Evolutionary conservation across 306 rosid species (phyloP).

Genomic region (Vigna unguiculata): DNA sequence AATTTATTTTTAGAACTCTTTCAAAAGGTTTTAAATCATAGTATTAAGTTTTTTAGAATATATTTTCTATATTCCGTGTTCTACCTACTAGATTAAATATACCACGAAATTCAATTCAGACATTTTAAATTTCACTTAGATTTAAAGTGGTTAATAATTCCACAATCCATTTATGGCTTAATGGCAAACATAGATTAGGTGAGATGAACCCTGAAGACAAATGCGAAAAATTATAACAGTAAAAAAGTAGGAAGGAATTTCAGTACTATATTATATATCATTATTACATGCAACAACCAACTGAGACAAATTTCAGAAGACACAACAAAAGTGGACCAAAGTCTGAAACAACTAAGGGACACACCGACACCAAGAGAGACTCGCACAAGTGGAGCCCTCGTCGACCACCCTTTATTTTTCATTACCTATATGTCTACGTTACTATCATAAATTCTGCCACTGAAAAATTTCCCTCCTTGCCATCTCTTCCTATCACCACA

Average conservation of each 20-base stretch:
- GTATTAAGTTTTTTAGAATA: too few relatives aligned
- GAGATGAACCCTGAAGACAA: background rate
- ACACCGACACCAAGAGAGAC: constrained; percentile 1
- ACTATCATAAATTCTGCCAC: background rate
- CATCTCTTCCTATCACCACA: background rate
- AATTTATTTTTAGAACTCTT: too few relatives aligned
- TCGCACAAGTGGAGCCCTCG: constrained; percentile 35
- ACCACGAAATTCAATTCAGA: too few relatives aligned
- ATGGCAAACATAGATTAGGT: too few relatives aligned
- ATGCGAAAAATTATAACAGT: too few relatives aligned
- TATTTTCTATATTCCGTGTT: too few relatives aligned
- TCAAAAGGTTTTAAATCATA: too few relatives aligned
- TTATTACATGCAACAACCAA: constrained; percentile 5
- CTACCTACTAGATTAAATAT: too few relatives aligned
- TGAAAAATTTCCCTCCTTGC: background rate
- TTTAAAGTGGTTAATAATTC: too few relatives aligned
- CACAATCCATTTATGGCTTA: too few relatives aligned
- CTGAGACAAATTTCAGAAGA: background rate
- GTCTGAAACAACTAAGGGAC: background rate
- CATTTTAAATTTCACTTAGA: too few relatives aligned
- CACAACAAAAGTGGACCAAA: background rate
- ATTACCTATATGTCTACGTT: background rate
- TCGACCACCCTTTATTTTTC: constrained; percentile 23
- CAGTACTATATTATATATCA: background rate
- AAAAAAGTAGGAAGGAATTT: background rate